These are phyloP conservation scores for Dimocarpus longan DNA, from an alignment of 345 rosid species.

Conservation along the genomic window DNA sequence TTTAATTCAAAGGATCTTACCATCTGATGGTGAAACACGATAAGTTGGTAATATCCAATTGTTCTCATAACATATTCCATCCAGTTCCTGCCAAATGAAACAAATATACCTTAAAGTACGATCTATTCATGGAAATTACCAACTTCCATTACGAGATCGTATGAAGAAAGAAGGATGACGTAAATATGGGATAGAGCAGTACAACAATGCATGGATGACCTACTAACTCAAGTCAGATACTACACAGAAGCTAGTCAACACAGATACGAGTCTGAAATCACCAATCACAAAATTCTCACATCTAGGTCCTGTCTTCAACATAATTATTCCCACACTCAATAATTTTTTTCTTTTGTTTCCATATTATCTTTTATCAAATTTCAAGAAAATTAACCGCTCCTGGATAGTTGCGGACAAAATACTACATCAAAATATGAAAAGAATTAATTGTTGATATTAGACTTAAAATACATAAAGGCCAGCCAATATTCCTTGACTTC, in stretches of 20 bases:
- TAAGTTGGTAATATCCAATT: conserved; percentile 70
- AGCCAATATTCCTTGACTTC: neutral
- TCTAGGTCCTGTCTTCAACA: neutral
- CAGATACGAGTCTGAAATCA: neutral
- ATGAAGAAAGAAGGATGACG: neutral
- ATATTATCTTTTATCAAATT: neutral
- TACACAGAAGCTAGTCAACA: neutral
- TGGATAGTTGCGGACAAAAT: neutral
- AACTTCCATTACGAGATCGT: neutral
- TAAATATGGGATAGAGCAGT: neutral
- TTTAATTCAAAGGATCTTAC: conserved; percentile 43
- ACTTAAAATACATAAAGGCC: neutral
- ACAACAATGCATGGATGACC: neutral
- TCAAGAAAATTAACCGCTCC: neutral
- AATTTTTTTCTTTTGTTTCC: too few species aligned
- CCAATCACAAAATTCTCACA: neutral
- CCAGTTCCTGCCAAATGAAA: conserved; percentile 54
- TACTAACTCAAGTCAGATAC: neutral
- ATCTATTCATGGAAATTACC: neutral
- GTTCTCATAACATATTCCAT: conserved; percentile 50
- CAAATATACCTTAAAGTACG: neutral
- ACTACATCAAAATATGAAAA: neutral
- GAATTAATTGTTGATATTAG: neutral
- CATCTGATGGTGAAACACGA: conserved; percentile 45
- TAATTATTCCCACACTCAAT: neutral